phyloP scores from a whole-genome alignment of 345 rosid genomes.

The Boechera stricta region DNA sequence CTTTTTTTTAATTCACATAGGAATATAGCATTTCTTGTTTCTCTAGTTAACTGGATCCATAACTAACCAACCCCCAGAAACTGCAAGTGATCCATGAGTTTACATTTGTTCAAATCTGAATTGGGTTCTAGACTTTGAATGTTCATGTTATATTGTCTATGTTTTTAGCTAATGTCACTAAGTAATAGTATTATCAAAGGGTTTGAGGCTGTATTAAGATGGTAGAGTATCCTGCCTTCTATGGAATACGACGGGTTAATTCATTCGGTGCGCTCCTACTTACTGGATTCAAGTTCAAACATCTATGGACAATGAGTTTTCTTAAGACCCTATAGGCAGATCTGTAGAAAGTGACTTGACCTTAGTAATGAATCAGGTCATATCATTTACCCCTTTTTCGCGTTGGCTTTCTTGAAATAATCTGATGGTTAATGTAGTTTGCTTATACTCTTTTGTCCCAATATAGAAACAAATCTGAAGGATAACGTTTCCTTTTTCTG shows the following conservation, averaged over 20 bases:
- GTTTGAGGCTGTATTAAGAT: not conserved
- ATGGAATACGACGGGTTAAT: not conserved
- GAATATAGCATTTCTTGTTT: constrained; percentile 1
- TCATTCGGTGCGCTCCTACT: not conserved
- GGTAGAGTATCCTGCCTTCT: not conserved
- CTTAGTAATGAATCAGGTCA: not conserved
- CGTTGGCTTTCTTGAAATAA: not conserved
- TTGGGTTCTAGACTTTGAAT: not conserved
- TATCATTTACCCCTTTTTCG: not conserved
- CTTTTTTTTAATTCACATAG: not conserved
- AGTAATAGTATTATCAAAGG: not conserved
- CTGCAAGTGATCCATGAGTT: constrained; percentile 1
- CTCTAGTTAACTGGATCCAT: not conserved
- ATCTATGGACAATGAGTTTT: not conserved
- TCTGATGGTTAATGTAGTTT: not conserved
- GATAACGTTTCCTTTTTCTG: constrained; percentile 27
- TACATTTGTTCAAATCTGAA: not conserved
- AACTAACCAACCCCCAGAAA: not conserved
- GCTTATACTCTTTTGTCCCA: not conserved
- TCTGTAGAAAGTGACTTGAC: constrained; percentile 14
- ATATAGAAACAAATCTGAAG: constrained; percentile 17
- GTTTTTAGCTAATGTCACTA: not conserved
- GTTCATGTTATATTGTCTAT: not conserved
- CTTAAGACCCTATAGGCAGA: not conserved
- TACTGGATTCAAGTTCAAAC: constrained; percentile 1